phyloP scores from a whole-genome alignment of 139 green algal genomes.

The Asterochloris erici region DNA sequence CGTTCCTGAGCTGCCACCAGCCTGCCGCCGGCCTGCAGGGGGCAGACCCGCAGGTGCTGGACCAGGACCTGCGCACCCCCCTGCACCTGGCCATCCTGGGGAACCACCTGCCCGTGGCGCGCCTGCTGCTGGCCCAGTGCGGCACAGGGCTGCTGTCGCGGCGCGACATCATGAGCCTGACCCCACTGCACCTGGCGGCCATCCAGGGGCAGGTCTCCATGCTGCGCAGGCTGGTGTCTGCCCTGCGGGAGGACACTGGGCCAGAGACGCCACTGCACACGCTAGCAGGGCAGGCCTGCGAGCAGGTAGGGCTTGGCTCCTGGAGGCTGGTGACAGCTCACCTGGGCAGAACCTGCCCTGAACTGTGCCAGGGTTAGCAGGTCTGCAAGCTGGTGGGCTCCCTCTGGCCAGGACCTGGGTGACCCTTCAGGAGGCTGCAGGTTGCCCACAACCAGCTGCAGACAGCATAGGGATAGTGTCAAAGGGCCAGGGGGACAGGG shows the following conservation, averaged over 20 bases:
- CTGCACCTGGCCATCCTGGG: conserved; percentile 62
- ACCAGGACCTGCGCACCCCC: conserved; percentile 46
- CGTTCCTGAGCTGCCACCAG: neutral
- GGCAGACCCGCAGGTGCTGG: conserved; percentile 34
- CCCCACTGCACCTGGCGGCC: conserved; percentile 57
- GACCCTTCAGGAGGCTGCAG: no score
- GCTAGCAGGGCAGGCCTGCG: conserved; percentile 47
- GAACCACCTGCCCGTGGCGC: conserved; percentile 42
- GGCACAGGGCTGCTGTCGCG: conserved; percentile 40
- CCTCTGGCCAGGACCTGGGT: no score
- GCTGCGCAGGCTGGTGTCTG: conserved; percentile 50
- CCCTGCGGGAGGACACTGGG: conserved; percentile 39
- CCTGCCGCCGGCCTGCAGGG: conserved; percentile 24
- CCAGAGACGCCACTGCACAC: conserved; percentile 53
- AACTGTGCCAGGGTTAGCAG: no score
- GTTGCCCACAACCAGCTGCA: no score
- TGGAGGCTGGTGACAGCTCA: no score
- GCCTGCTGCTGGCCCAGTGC: conserved; percentile 33
- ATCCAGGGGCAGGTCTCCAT: conserved; percentile 62
- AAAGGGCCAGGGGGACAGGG: no score
- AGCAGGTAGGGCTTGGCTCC: conserved; percentile 37
- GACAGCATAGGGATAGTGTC: no score
- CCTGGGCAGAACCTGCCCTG: no score
- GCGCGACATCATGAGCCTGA: conserved; percentile 58
- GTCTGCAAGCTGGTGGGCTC: no score